These are phyloP conservation scores for Giardia duodenalis DNA, from an alignment of 208 protist genomes.

Conservation along the genomic window DNA sequence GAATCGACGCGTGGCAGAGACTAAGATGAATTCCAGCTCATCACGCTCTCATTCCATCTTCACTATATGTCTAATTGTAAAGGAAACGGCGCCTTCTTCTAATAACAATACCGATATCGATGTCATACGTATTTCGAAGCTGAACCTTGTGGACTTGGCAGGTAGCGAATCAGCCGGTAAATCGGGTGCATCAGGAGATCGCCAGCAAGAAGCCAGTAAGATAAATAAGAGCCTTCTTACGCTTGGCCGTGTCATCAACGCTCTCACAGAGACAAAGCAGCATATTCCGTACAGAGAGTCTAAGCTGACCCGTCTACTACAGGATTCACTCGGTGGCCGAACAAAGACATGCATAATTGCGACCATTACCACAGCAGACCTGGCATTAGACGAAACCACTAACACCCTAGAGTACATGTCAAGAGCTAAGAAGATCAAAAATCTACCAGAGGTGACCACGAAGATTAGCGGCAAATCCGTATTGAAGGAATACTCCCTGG, in stretches of 20 bases:
- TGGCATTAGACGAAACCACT: slow-evolving; percentile 27
- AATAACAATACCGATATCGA: neutral
- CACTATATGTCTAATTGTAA: slow-evolving; percentile 21
- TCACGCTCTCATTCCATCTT: slow-evolving; percentile 42
- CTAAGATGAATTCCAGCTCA: slow-evolving; percentile 35
- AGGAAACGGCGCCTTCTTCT: neutral
- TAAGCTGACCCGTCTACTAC: slow-evolving; percentile 42
- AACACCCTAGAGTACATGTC: slow-evolving; percentile 37
- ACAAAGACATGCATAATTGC: slow-evolving; percentile 33
- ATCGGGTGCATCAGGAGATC: neutral
- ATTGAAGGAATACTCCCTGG: slow-evolving; percentile 1
- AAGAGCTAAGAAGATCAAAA: slow-evolving; percentile 43
- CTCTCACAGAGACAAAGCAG: slow-evolving; percentile 24
- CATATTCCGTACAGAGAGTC: slow-evolving; percentile 46
- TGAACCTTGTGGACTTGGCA: slow-evolving; percentile 43
- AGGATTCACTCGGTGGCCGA: slow-evolving; percentile 41
- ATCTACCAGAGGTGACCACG: slow-evolving; percentile 25
- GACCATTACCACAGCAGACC: neutral
- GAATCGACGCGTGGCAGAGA: slow-evolving; percentile 32
- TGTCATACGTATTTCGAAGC: neutral
- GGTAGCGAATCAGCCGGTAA: slow-evolving; percentile 37
- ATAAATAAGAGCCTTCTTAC: slow-evolving; percentile 41
- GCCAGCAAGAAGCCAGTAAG: slow-evolving; percentile 35
- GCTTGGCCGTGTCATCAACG: slow-evolving; percentile 40
- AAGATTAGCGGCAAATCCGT: neutral